Conservation (phyloP, 495 filamentous ascomycete genomes). For the Hamigera avellanea region DNA sequence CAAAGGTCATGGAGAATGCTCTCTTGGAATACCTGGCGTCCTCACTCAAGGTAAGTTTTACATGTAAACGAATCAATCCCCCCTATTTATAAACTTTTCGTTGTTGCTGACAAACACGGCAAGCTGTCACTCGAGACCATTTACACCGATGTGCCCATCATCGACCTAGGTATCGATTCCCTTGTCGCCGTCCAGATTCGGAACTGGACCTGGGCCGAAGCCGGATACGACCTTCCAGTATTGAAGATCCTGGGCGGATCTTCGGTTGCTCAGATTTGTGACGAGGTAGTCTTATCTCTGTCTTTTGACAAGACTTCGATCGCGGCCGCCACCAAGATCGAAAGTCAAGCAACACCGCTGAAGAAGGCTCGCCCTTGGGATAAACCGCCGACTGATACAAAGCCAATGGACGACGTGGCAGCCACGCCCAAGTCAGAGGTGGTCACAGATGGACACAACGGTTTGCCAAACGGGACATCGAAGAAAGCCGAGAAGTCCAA, state of each 20-base stretch:
- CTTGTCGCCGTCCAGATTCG: conserved; percentile 19
- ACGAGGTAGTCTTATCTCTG: neutral
- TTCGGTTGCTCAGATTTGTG: conserved; percentile 6
- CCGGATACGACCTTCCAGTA: conserved; percentile 30
- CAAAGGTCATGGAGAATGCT: conserved; percentile 3
- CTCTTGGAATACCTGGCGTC: neutral
- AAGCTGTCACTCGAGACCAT: conserved; percentile 2
- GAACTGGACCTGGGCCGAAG: conserved; percentile 17
- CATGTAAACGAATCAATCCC: neutral
- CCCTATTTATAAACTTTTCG: neutral
- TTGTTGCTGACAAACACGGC: no score
- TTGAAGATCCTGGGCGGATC: conserved; percentile 36
- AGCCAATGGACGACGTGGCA: no score
- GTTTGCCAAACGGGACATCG: no score
- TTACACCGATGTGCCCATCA: conserved; percentile 2
- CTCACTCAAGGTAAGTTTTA: neutral
- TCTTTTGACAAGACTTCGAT: no score
- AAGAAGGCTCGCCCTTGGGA: no score
- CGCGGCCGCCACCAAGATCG: no score
- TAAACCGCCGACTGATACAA: no score
- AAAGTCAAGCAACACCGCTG: no score
- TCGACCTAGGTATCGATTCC: conserved; percentile 23
- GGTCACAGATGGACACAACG: no score
- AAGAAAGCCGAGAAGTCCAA: no score
- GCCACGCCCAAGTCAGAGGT: no score